A percentile compares a stretch with the other conserved stretches of the same genome.
These are phyloP conservation scores for Guyanaporus albipodus DNA, from an alignment of 768 basidiomycete genomes.

Conservation along the genomic window DNA sequence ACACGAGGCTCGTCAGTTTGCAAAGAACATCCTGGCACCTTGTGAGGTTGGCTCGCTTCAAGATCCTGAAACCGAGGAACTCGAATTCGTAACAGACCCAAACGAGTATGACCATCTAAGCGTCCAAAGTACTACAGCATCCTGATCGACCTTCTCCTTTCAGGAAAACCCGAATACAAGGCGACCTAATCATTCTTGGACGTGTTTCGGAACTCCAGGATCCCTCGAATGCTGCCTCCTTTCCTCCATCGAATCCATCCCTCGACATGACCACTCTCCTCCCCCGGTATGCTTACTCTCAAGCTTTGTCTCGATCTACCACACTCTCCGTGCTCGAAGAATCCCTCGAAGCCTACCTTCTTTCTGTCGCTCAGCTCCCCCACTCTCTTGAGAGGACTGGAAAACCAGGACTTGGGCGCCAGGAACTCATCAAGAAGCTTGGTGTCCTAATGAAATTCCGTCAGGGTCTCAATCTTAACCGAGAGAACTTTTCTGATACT, in stretches of 20 bases:
- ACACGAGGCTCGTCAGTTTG: slow-evolving; percentile 66
- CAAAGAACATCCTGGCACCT: slow-evolving; percentile 53
- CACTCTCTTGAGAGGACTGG: slow-evolving; percentile 73
- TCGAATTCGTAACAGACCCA: slow-evolving; percentile 91
- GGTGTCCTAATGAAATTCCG: slow-evolving; percentile 90
- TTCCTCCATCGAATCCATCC: slow-evolving; percentile 47
- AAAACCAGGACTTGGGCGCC: slow-evolving; percentile 76
- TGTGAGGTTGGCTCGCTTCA: slow-evolving; percentile 62
- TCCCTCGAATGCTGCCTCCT: slow-evolving; percentile 39
- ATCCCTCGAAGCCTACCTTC: slow-evolving; percentile 77
- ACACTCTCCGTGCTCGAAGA: slow-evolving; percentile 84
- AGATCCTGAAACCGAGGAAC: slow-evolving; percentile 80
- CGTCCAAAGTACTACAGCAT: background rate
- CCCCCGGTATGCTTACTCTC: slow-evolving; percentile 88
- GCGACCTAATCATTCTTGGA: slow-evolving; percentile 89
- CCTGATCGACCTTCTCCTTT: slow-evolving; percentile 6
- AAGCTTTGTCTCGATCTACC: slow-evolving; percentile 87
- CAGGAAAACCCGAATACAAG: slow-evolving; percentile 84
- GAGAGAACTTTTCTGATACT: slow-evolving; percentile 84
- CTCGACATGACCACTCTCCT: slow-evolving; percentile 71
- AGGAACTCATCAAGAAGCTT: slow-evolving; percentile 85
- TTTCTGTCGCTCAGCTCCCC: slow-evolving; percentile 77
- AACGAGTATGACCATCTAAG: slow-evolving; percentile 57
- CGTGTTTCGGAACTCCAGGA: slow-evolving; percentile 57
- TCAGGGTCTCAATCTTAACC: slow-evolving; percentile 86